Percentiles rank a stretch among this genome's conserved stretches.
These are phyloP conservation scores for Russula olivacea DNA, from an alignment of 768 basidiomycete genomes.

Conservation along the genomic window DNA sequence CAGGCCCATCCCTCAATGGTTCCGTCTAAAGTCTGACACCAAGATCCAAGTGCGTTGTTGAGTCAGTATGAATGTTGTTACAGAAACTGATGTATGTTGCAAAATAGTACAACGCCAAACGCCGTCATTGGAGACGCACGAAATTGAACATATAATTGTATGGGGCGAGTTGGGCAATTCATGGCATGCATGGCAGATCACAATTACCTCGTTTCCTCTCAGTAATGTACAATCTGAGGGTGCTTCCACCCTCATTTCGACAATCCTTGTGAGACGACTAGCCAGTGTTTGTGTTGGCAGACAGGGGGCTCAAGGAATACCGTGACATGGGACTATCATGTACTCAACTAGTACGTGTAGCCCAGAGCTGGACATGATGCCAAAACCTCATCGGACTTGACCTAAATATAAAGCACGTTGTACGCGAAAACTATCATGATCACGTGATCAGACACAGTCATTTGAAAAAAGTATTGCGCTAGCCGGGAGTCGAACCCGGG, in stretches of 20 bases:
- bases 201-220: background rate
- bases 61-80: background rate
- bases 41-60: constrained; percentile 73
- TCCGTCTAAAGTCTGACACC: constrained; percentile 92
- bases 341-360: background rate
- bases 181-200: background rate
- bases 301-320: background rate
- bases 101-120: constrained; percentile 82
- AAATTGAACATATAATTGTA: constrained; percentile 86
- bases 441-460: background rate
- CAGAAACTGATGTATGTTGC: background rate
- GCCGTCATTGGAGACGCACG: constrained; percentile 98
- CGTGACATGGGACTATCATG: background rate
- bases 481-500: constrained; percentile 57
- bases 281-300: background rate
- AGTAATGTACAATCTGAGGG: constrained; percentile 1
- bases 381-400: background rate
- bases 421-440: too few species aligned
- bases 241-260: background rate
- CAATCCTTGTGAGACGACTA: background rate
- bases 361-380: background rate
- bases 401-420: too few species aligned
- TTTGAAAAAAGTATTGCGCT: constrained; percentile 32
- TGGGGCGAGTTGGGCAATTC: background rate
- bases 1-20: constrained; percentile 99